A percentile compares a stretch with the other conserved stretches of the same genome.
These are phyloP conservation scores for Pleurotus djamor DNA, from an alignment of 768 basidiomycete species.

Conservation along the genomic window DNA sequence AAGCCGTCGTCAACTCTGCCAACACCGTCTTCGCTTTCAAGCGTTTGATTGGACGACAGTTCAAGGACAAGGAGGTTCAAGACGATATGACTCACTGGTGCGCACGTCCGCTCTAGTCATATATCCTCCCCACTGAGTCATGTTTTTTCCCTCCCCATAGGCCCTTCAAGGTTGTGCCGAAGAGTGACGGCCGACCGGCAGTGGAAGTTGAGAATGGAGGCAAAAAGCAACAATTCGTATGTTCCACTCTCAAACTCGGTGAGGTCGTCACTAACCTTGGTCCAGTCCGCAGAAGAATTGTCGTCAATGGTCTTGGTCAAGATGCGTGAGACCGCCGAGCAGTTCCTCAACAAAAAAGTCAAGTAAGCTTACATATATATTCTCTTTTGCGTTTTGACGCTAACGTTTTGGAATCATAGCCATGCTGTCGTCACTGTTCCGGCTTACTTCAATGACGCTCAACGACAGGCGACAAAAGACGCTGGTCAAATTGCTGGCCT, in stretches of 20 bases:
- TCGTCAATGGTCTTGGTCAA: slow-evolving; percentile 88
- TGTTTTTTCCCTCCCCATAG: slow-evolving; percentile 27
- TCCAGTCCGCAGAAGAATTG: slow-evolving; percentile 79
- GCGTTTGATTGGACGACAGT: slow-evolving; percentile 92
- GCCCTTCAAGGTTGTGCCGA: slow-evolving; percentile 80
- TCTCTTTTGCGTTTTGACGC: background rate
- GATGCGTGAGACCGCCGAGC: slow-evolving; percentile 96
- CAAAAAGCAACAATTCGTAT: slow-evolving; percentile 77
- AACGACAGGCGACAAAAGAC: slow-evolving; percentile 98
- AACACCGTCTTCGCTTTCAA: slow-evolving; percentile 97
- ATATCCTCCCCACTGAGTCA: background rate
- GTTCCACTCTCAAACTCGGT: slow-evolving; percentile 21
- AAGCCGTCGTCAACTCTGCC: slow-evolving; percentile 91
- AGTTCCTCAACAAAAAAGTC: slow-evolving; percentile 89
- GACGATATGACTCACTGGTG: slow-evolving; percentile 87
- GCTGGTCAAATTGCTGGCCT: slow-evolving; percentile 98
- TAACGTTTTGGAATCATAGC: slow-evolving; percentile 30
- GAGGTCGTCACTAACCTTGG: background rate
- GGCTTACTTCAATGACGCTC: slow-evolving; percentile 99
- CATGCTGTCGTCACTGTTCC: slow-evolving; percentile 95
- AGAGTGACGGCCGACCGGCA: slow-evolving; percentile 72
- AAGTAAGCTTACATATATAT: slow-evolving; percentile 59
- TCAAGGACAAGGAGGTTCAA: slow-evolving; percentile 90
- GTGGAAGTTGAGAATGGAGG: slow-evolving; percentile 85
- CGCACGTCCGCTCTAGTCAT: slow-evolving; percentile 14